Conservation (phyloP, 345 rosid genomes). For the Excoecaria cochinchinensis region DNA sequence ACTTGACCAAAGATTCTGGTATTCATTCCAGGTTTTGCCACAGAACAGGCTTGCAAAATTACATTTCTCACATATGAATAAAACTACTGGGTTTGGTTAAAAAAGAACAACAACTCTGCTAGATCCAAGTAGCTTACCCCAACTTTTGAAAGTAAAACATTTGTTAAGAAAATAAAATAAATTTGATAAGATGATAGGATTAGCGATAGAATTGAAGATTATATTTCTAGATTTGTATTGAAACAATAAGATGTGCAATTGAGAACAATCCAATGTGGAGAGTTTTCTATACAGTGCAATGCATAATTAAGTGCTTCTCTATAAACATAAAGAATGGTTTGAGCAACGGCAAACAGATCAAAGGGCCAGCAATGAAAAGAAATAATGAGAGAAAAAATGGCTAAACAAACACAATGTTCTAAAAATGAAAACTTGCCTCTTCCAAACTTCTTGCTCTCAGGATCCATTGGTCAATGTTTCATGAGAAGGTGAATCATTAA, state of each 20-base stretch:
- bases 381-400: not conserved
- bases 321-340: not conserved
- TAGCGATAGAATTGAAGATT: not conserved
- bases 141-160: not conserved
- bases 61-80: not conserved
- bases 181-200: too few species aligned
- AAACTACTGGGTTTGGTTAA: not conserved
- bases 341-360: not conserved
- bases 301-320: not conserved
- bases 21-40: not conserved
- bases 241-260: not conserved
- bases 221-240: not conserved
- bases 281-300: not conserved
- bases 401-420: not conserved
- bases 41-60: not conserved
- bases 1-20: not conserved
- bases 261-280: not conserved
- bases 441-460: constrained; percentile 66
- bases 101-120: not conserved
- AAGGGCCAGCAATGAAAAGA: not conserved
- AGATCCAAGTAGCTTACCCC: not conserved
- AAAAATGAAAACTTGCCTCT: constrained; percentile 44
- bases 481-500: constrained; percentile 26
- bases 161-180: not conserved
- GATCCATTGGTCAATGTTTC: constrained; percentile 53